phyloP scores from a whole-genome alignment of 257 asterid genomes.

The Anisodus tanguticus region DNA sequence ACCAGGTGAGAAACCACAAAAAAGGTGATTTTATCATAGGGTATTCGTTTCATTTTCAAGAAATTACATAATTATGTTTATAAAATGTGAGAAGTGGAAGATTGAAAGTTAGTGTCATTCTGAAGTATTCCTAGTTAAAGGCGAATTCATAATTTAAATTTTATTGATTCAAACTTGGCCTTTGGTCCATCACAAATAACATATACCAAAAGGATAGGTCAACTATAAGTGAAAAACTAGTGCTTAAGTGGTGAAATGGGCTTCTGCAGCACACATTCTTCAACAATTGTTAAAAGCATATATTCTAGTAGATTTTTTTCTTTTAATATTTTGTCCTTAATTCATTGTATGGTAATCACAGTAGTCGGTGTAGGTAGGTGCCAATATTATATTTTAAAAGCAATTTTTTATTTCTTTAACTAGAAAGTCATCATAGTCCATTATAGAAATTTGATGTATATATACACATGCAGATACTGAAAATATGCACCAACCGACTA shows the following conservation, averaged over 20 bases:
- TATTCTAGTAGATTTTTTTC: not conserved
- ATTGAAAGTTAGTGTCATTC: too few relatives aligned
- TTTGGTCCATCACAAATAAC: not conserved
- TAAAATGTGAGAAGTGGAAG: too few relatives aligned
- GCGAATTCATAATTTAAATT: too few relatives aligned
- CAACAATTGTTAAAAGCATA: not conserved
- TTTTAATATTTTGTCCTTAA: slow-evolving; percentile 12
- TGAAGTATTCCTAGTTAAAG: too few relatives aligned
- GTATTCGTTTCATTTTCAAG: too few relatives aligned
- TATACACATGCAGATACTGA: not conserved
- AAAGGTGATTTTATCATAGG: too few relatives aligned
- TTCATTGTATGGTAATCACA: slow-evolving; percentile 23
- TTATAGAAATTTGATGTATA: not conserved
- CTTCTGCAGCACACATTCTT: not conserved
- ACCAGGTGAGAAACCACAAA: too few relatives aligned
- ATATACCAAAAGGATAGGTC: not conserved
- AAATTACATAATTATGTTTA: too few relatives aligned
- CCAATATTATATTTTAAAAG: not conserved
- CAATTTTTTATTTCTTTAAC: not conserved
- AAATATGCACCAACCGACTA: not conserved
- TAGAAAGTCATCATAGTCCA: not conserved
- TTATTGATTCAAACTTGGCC: not conserved
- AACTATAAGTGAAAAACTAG: not conserved
- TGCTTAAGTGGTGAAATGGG: slow-evolving; percentile 14
- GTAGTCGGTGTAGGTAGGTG: slow-evolving; percentile 26